Evolutionary conservation across 805 yeast genomes (phyloP).

Genomic region (Nakazawaea sp.): DNA sequence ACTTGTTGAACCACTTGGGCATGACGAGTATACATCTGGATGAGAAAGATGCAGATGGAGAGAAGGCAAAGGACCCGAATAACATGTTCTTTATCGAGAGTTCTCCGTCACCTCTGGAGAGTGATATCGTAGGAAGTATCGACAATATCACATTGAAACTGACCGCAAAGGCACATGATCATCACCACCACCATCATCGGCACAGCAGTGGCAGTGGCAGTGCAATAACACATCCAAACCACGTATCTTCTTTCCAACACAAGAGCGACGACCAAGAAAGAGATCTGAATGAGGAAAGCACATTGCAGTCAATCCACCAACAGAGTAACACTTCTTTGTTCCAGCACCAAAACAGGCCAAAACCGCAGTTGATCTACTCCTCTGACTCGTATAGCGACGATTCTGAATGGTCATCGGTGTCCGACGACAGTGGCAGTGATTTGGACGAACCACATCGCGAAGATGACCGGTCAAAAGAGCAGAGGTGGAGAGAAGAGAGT

Average conservation of each 20-base stretch:
- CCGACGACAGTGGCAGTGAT: constrained; percentile 27
- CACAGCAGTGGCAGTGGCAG: not conserved
- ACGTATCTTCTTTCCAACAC: not conserved
- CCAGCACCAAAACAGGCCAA: constrained; percentile 7
- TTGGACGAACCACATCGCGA: constrained; percentile 21
- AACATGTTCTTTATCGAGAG: constrained; percentile 25
- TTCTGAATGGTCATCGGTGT: constrained; percentile 35
- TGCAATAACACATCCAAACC: constrained; percentile 10
- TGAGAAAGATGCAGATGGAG: constrained; percentile 1
- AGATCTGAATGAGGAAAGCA: not conserved
- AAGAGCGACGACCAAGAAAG: not conserved
- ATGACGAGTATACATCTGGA: constrained; percentile 7
- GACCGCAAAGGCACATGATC: constrained; percentile 10
- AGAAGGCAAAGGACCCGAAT: constrained; percentile 4
- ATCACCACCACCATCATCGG: not conserved
- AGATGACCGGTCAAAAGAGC: constrained; percentile 2
- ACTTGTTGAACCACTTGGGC: constrained; percentile 9
- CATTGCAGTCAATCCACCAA: constrained; percentile 1
- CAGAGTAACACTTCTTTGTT: constrained; percentile 11
- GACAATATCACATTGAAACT: constrained; percentile 10
- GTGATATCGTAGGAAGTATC: constrained; percentile 12
- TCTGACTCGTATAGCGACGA: constrained; percentile 33
- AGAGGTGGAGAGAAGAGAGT: constrained; percentile 16
- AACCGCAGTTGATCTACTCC: constrained; percentile 21
- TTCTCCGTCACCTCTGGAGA: constrained; percentile 23